Evolutionary conservation across 306 rosid species (phyloP).

Genomic region (Rosa chinensis): DNA sequence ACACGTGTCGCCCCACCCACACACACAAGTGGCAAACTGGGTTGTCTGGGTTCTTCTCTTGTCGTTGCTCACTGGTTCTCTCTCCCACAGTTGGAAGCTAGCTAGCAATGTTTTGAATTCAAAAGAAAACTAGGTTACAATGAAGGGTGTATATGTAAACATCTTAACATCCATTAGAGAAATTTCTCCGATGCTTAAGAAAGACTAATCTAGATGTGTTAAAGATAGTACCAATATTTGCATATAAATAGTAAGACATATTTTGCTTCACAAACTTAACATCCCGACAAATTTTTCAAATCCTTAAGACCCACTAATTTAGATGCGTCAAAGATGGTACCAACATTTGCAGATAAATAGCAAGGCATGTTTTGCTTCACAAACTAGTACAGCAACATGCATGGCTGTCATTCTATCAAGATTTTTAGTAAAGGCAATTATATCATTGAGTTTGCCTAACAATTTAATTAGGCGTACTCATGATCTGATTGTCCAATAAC

Average conservation of each 20-base stretch:
- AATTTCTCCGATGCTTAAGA: background rate
- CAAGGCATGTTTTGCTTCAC: conserved; percentile 9
- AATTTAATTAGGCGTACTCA: no score
- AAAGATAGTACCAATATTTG: background rate
- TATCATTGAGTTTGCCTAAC: no score
- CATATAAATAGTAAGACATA: background rate
- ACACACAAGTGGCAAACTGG: conserved; percentile 18
- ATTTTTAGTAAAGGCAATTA: no score
- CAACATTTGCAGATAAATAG: background rate
- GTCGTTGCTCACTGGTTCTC: background rate
- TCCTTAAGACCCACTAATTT: background rate
- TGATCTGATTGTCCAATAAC: background rate
- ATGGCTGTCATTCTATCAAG: no score
- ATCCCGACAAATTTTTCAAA: background rate
- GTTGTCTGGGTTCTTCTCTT: conserved; percentile 1
- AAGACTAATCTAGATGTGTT: background rate
- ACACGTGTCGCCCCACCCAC: background rate
- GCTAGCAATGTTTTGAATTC: background rate
- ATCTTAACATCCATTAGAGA: background rate
- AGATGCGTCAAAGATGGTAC: background rate
- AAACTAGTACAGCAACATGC: background rate
- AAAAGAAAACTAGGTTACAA: background rate
- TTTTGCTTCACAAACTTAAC: background rate
- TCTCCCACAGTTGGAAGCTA: background rate
- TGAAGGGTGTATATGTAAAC: background rate